phyloP scores from a whole-genome alignment of 257 asterid species.

The Nicotiana sylvestris region DNA sequence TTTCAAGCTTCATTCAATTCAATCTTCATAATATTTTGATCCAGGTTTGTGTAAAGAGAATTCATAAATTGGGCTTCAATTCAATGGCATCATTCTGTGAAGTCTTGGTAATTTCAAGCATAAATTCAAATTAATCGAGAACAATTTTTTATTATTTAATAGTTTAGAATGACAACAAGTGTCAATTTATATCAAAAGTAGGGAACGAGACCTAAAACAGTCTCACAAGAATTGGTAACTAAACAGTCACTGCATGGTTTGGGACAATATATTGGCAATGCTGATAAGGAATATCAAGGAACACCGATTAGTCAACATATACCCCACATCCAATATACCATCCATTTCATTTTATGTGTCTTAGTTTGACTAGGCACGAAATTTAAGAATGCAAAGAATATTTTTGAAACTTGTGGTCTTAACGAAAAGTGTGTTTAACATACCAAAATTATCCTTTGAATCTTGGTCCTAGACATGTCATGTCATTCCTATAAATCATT shows the following conservation, averaged over 20 bases:
- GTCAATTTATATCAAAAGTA: neutral
- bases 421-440: neutral
- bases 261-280: neutral
- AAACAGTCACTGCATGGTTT: neutral
- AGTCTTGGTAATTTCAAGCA: neutral
- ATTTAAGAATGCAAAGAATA: neutral
- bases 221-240: neutral
- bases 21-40: neutral
- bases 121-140: neutral
- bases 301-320: neutral
- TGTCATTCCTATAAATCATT: neutral
- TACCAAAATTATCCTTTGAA: neutral
- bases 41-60: neutral
- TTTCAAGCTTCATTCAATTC: neutral
- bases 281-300: neutral
- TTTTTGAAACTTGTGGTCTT: neutral
- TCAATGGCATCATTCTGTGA: neutral
- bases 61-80: neutral
- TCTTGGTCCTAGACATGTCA: neutral
- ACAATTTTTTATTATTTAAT: neutral
- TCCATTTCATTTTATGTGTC: neutral
- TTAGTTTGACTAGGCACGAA: neutral
- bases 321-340: neutral
- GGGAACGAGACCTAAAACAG: neutral
- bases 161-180: neutral